These are phyloP conservation scores for Rhizoctonia solani DNA, from an alignment of 1,284 basidiomycete genomes.

Conservation along the genomic window DNA sequence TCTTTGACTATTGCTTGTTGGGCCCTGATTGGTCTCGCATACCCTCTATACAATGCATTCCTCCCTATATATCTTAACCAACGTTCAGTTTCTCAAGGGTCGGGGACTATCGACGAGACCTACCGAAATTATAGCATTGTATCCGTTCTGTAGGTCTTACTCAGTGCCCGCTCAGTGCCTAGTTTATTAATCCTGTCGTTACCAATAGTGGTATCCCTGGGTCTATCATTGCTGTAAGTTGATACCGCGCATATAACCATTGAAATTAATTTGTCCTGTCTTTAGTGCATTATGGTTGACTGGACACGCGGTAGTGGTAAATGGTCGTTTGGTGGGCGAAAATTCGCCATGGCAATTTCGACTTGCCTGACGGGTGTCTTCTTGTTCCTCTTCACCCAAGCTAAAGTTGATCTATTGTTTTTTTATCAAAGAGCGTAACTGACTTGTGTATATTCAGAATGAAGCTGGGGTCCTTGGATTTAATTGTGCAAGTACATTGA, in stretches of 20 bases:
- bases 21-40: slow-evolving; percentile 61
- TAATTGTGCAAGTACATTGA: slow-evolving; percentile 58
- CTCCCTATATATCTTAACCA: slow-evolving; percentile 56
- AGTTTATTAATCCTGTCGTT: slow-evolving; percentile 54
- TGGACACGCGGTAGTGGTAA: slow-evolving; percentile 47
- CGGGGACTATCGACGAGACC: slow-evolving; percentile 46
- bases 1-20: slow-evolving; percentile 23
- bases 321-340: slow-evolving; percentile 53
- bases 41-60: slow-evolving; percentile 61
- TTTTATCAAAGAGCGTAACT: no score
- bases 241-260: slow-evolving; percentile 35
- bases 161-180: slow-evolving; percentile 37
- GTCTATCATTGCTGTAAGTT: slow-evolving; percentile 57
- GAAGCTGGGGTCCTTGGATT: slow-evolving; percentile 55
- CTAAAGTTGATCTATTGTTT: slow-evolving; percentile 40
- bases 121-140: slow-evolving; percentile 59
- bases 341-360: slow-evolving; percentile 56
- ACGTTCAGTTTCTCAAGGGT: slow-evolving; percentile 46
- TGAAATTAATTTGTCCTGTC: background rate
- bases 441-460: slow-evolving; percentile 40
- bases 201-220: slow-evolving; percentile 57
- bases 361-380: slow-evolving; percentile 60
- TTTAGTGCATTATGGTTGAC: slow-evolving; percentile 55
- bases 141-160: slow-evolving; percentile 45
- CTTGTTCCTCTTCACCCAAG: slow-evolving; percentile 65